phyloP scores from a whole-genome alignment of 2,329 filamentous ascomycete species.

The Colletotrichum ledebouriae region DNA sequence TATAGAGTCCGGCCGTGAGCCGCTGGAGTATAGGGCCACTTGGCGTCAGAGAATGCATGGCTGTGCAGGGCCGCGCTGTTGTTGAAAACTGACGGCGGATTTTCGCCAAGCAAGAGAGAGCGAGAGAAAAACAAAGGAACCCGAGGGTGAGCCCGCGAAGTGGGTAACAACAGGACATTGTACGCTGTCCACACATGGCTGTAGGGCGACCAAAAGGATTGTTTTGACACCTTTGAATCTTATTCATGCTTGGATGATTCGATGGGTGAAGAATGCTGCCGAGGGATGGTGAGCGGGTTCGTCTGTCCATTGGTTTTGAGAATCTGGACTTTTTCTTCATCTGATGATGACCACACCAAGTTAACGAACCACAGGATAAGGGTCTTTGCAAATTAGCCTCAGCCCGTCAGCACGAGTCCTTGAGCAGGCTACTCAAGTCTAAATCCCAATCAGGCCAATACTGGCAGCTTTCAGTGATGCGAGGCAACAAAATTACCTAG shows the following conservation, averaged over 20 bases:
- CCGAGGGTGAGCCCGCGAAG: not conserved
- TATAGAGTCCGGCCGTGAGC: not conserved
- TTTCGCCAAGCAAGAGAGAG: constrained; percentile 11
- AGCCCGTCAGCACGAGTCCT: constrained; percentile 28
- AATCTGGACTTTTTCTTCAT: not conserved
- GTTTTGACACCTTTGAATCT: too few species aligned
- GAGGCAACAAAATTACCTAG: not conserved
- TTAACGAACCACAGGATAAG: not conserved
- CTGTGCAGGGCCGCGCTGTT: constrained; percentile 5
- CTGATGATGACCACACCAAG: not conserved
- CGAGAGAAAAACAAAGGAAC: not conserved
- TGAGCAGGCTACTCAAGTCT: not conserved
- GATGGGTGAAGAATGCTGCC: too few species aligned
- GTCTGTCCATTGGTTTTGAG: too few species aligned
- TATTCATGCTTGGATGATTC: too few species aligned
- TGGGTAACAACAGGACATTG: too few species aligned
- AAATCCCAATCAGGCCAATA: not conserved
- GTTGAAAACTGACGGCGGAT: constrained; percentile 32
- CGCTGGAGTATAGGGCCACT: not conserved
- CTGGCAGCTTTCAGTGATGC: not conserved
- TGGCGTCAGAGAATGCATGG: not conserved
- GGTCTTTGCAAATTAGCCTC: not conserved
- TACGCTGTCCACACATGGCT: too few species aligned
- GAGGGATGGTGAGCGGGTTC: too few species aligned
- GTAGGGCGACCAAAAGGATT: too few species aligned